Evolutionary conservation across 495 filamentous ascomycete genomes (phyloP).

Genomic region (Neurospora pannonica): DNA sequence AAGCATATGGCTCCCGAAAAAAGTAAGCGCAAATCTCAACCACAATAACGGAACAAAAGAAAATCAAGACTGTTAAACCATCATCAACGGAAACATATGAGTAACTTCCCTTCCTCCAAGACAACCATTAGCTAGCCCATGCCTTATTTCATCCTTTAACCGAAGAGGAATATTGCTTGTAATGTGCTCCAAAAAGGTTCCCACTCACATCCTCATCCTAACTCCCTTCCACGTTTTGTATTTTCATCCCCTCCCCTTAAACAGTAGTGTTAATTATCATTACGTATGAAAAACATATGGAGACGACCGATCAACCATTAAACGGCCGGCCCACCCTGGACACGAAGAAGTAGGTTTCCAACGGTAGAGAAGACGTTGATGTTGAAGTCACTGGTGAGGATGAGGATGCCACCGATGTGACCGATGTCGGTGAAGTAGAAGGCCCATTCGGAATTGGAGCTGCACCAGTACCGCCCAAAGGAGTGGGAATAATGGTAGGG

Average conservation of each 20-base stretch:
- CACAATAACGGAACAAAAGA: background rate
- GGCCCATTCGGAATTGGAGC: background rate
- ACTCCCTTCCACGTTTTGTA: background rate
- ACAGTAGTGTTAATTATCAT: background rate
- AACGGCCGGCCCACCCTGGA: background rate
- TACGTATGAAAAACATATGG: background rate
- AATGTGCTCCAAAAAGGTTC: background rate
- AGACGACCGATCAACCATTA: background rate
- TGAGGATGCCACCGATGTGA: background rate
- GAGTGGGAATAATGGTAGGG: background rate
- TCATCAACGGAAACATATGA: background rate
- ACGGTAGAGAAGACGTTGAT: background rate
- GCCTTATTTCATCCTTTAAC: background rate
- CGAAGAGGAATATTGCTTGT: background rate
- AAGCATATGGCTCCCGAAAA: background rate
- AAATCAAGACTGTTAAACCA: background rate
- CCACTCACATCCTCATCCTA: background rate
- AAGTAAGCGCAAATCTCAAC: background rate
- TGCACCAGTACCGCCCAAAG: background rate
- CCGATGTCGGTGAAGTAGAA: background rate
- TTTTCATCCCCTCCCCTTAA: background rate
- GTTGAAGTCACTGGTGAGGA: background rate
- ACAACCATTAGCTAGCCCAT: background rate
- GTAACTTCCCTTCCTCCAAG: background rate
- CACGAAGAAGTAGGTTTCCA: background rate